Base-by-base conservation (phyloP, 495 filamentous ascomycete species). In the Tuber melanosporum region DNA sequence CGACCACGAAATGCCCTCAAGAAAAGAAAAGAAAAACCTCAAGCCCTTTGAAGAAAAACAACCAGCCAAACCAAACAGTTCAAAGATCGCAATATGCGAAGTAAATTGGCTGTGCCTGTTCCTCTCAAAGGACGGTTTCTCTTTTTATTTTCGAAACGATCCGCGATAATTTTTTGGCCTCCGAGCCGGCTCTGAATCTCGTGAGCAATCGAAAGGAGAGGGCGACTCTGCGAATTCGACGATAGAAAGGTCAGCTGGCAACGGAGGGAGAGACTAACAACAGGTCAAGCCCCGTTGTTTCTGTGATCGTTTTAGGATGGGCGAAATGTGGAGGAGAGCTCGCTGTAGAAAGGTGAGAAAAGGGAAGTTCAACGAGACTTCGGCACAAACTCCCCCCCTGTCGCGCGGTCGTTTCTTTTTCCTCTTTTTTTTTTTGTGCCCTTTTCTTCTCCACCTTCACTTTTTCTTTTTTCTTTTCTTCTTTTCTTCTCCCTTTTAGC, bases 371-470 rank as follows among this genome's bases (percentile, higher is more conserved):
- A 66, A 66, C 57, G 57, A 66, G 26, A 26, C 57, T 66, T 66
- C 57, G 57, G 57, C 57, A 66, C 57, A 66, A 66, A 66, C 57
- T 66, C 57, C 57, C 57, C 52, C 57, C 57, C 57, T 66, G 57
- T 66, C 57, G 57, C 57, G 57, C 57, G n/a, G 57, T 66, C n/a
- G 57, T 66, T 66, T 66, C 57, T 66, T 66, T 66, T 66, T 66
- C 57, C 26, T 32, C 5, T 32, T 43, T 12, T 66, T 10, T n/a
- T 66, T 66, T 57, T 66, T 66, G 57, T 66, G 57, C 57, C 57
- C 57, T 66, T 66, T 62, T 62, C n/a, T 62, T 66, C 57, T 66
- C 57, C n/a, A 32, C 52, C 57, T 66, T 66, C 57, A 32, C 26
- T 15, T 66, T 66, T 66, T 32, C 10, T 7, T 32, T 66, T 32